Percentiles rank a stretch among this genome's conserved stretches.
Conservation (phyloP, 202 grass and related monocot genomes). For the Carex arenaria region DNA sequence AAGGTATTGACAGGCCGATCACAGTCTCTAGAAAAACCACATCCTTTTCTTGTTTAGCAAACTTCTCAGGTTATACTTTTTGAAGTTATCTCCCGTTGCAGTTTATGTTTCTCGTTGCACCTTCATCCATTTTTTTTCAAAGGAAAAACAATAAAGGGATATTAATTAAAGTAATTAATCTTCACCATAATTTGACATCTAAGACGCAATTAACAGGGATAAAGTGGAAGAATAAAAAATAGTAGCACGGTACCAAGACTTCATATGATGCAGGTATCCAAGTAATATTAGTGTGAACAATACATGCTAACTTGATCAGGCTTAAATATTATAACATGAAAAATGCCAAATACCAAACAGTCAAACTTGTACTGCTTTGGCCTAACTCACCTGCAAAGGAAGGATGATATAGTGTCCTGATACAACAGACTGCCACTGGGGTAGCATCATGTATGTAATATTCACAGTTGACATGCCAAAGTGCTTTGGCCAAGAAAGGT, state of each 20-base stretch:
- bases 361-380: too few species aligned
- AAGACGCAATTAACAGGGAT: not conserved
- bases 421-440: too few species aligned
- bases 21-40: too few species aligned
- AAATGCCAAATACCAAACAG: not conserved
- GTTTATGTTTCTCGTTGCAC: conserved; percentile 69
- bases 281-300: not conserved
- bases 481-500: too few species aligned
- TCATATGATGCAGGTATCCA: not conserved
- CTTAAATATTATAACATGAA: not conserved
- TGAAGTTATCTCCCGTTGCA: conserved; percentile 86
- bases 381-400: conserved; percentile 60
- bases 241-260: not conserved
- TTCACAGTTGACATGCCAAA: too few species aligned
- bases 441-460: too few species aligned
- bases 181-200: not conserved
- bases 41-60: conserved; percentile 66
- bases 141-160: not conserved
- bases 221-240: not conserved
- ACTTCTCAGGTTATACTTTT: conserved; percentile 71
- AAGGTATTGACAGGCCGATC: too few species aligned
- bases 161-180: not conserved
- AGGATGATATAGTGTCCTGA: conserved; percentile 82
- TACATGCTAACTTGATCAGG: not conserved
- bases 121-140: conserved; percentile 53